phyloP scores from a whole-genome alignment of 371 early-diverging fungal genomes.

The Mucor velutinosus region DNA sequence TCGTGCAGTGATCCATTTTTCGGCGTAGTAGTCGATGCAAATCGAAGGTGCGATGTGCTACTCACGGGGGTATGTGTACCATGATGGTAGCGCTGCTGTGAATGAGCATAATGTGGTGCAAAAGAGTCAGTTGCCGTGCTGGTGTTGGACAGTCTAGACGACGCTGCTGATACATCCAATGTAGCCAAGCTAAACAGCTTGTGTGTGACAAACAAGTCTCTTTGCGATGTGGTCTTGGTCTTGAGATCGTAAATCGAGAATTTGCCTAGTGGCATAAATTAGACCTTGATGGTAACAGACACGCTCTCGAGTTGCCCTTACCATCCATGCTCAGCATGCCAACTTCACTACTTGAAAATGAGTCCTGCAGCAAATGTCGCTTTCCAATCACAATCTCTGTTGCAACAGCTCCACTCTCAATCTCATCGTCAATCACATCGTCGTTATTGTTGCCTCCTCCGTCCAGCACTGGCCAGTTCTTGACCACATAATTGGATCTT shows the following conservation, averaged over 20 bases:
- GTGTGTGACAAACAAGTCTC: conserved; percentile 61
- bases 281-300: no score
- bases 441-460: conserved; percentile 33
- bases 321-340: conserved; percentile 70
- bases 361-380: conserved; percentile 29
- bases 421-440: conserved; percentile 32
- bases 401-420: conserved; percentile 50
- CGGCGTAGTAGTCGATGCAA: conserved; percentile 6
- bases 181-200: conserved; percentile 64
- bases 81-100: not conserved
- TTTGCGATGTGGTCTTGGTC: conserved; percentile 45
- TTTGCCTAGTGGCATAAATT: conserved; percentile 52
- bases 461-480: conserved; percentile 42
- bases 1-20: not conserved
- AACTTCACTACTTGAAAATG: conserved; percentile 34
- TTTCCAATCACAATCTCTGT: conserved; percentile 63
- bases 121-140: not conserved
- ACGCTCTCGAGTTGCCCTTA: no score
- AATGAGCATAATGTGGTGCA: not conserved
- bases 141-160: not conserved
- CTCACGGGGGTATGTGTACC: conserved; percentile 12
- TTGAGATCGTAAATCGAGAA: conserved; percentile 57
- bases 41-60: conserved; percentile 13
- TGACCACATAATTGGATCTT: conserved; percentile 42
- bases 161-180: conserved; percentile 43